These are phyloP conservation scores for Hondaea fermentalgiana DNA, from an alignment of 108 stramenopile species.

Conservation along the genomic window DNA sequence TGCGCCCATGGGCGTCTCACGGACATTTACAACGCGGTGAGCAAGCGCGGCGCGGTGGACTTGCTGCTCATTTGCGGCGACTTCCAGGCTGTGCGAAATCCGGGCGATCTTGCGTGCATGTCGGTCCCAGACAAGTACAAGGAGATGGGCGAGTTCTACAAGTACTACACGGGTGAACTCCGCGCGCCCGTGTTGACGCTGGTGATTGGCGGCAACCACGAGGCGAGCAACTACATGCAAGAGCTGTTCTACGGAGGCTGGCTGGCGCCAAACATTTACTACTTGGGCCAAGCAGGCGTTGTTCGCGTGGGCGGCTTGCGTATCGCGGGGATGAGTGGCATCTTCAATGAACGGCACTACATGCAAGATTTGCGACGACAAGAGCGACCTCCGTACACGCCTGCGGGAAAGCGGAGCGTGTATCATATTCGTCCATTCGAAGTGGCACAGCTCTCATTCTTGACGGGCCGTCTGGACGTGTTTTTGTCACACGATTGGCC, in stretches of 20 bases:
- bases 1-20: slow-evolving; percentile 97
- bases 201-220: slow-evolving; percentile 98
- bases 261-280: slow-evolving; percentile 98
- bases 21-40: slow-evolving; percentile 72
- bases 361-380: slow-evolving; percentile 49
- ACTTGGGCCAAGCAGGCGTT: slow-evolving; percentile 80
- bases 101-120: slow-evolving; percentile 67
- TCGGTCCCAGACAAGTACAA: slow-evolving; percentile 86
- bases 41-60: slow-evolving; percentile 55
- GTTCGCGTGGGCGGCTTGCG: slow-evolving; percentile 74
- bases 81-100: slow-evolving; percentile 83
- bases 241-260: slow-evolving; percentile 94
- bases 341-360: slow-evolving; percentile 74
- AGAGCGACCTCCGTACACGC: slow-evolving; percentile 75
- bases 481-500: slow-evolving; percentile 96
- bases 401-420: slow-evolving; percentile 60
- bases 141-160: slow-evolving; percentile 68
- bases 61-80: slow-evolving; percentile 94
- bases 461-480: slow-evolving; percentile 57
- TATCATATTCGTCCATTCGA: slow-evolving; percentile 86
- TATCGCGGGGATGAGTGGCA: slow-evolving; percentile 89
- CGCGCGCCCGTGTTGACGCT: slow-evolving; percentile 80
- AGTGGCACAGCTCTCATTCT: slow-evolving; percentile 62
- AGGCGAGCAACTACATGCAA: slow-evolving; percentile 81
- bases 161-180: slow-evolving; percentile 78